phyloP scores from a whole-genome alignment of 2,329 filamentous ascomycete species.

The Pseudogymnoascus sp. region DNA sequence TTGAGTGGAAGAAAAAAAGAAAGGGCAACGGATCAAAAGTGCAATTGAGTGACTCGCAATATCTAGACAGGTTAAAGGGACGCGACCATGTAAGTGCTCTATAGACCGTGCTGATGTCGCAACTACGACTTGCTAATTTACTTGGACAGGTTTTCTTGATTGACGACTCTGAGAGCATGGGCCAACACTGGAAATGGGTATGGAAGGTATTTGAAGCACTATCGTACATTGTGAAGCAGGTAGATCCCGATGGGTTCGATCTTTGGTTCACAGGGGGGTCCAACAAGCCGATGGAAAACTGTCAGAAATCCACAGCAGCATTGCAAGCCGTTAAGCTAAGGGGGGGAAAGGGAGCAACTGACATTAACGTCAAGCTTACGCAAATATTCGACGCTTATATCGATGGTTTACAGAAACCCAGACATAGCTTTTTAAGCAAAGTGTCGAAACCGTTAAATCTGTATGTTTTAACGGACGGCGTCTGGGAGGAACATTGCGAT shows the following conservation, averaged over 20 bases:
- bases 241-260: constrained; percentile 23
- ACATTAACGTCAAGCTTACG: constrained; percentile 18
- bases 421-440: constrained; percentile 11
- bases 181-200: constrained; percentile 20
- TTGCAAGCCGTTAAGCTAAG: constrained; percentile 13
- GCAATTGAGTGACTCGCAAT: too few species aligned
- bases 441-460: constrained; percentile 18
- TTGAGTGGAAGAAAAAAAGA: constrained; percentile 13
- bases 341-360: constrained; percentile 14
- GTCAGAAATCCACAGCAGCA: constrained; percentile 17
- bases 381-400: constrained; percentile 18
- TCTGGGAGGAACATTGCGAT: constrained; percentile 14
- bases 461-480: constrained; percentile 21
- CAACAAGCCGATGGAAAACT: constrained; percentile 19
- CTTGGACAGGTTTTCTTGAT: constrained; percentile 25
- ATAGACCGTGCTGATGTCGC: neutral
- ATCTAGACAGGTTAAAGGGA: constrained; percentile 19
- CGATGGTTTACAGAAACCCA: constrained; percentile 11
- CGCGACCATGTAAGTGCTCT: constrained; percentile 23
- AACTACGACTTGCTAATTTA: neutral
- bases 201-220: constrained; percentile 22
- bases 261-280: constrained; percentile 23
- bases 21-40: neutral
- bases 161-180: constrained; percentile 26
- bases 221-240: constrained; percentile 24